These are phyloP conservation scores for Aquilaria yunnanensis DNA, from an alignment of 345 rosid genomes.

Conservation along the genomic window DNA sequence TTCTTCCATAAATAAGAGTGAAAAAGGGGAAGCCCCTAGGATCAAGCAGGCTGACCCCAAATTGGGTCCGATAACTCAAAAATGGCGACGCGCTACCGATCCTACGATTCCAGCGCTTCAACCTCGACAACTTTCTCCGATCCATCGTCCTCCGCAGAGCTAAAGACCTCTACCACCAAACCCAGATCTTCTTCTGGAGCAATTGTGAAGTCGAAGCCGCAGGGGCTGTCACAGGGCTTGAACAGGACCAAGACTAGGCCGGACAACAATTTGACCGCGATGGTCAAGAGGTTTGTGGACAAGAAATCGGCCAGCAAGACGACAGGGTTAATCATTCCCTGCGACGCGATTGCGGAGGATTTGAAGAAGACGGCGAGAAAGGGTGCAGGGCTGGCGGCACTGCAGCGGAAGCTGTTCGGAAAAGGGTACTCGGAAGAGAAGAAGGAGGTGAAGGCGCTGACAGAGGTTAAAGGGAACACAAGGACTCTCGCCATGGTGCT, in stretches of 20 bases:
- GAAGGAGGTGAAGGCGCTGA: constrained; percentile 56
- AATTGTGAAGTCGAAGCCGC: constrained; percentile 46
- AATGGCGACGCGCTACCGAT: constrained; percentile 75
- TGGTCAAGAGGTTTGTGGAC: constrained; percentile 79
- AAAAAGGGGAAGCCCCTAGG: not conserved
- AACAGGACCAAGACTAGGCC: not conserved
- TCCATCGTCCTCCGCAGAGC: constrained; percentile 51
- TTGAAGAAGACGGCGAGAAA: constrained; percentile 55
- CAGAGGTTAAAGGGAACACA: constrained; percentile 66
- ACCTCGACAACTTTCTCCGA: constrained; percentile 49
- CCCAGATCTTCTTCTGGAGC: constrained; percentile 33
- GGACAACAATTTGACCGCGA: constrained; percentile 32
- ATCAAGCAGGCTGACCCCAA: not conserved
- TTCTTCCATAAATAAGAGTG: not conserved
- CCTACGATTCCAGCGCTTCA: constrained; percentile 70
- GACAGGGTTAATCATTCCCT: constrained; percentile 41
- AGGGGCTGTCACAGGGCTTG: constrained; percentile 19
- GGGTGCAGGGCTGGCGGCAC: constrained; percentile 35
- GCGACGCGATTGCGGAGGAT: constrained; percentile 58
- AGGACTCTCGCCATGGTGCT: constrained; percentile 89
- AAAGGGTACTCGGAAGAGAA: constrained; percentile 24
- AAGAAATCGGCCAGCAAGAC: constrained; percentile 37
- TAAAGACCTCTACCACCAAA: constrained; percentile 14
- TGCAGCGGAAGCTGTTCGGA: constrained; percentile 85
- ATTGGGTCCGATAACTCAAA: not conserved